Evolutionary conservation across 2,329 filamentous ascomycete genomes (phyloP), one percentile per base, ranked within the genome.

Genomic region (Aplosporella prunicola): DNA sequence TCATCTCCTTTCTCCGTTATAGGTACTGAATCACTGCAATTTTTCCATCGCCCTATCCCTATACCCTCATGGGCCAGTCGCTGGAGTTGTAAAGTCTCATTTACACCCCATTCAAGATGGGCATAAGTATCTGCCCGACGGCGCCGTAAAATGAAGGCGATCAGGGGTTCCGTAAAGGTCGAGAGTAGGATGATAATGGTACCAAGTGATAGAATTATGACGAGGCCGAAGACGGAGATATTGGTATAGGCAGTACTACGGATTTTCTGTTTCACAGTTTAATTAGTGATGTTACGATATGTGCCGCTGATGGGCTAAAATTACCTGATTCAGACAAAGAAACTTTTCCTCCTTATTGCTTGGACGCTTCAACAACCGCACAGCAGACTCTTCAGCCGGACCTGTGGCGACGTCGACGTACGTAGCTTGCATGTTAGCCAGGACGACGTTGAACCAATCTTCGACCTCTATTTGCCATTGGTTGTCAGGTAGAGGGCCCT

Each of bases 221-320:
- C 35, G 44, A 52, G 46, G 18, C 49, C 49, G 4, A 52, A 39
- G 10, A 49, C 42, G 22, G 35, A 45, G 20, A 52, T 40, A 13
- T 36, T 43, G 27, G 45, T 43, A 39, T 48, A 46, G 13, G 33
- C 36, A 5, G 29, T 35, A 15, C 39, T 46, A 17, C 39, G 39
- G 7, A 49, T 45, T 34, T 50, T 49, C 20, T 34, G 16, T 3
- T n/a, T n/a, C n/a, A n/a, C n/a, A n/a, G n/a, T n/a, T n/a, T n/a
- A n/a, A n/a, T n/a, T n/a, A n/a, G n/a, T n/a, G n/a, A n/a, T n/a
- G n/a, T n/a, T n/a, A n/a, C n/a, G 27, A 20, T 5, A 3, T 32
- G 9, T 32, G 8, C 9, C n/a, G n/a, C n/a, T n/a, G n/a, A n/a
- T n/a, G 17, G 15, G 14, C 20, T 13, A 9, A 8, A 24, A 11